These are phyloP conservation scores for Aeschynomene evenia DNA, from an alignment of 306 rosid genomes.

Conservation along the genomic window DNA sequence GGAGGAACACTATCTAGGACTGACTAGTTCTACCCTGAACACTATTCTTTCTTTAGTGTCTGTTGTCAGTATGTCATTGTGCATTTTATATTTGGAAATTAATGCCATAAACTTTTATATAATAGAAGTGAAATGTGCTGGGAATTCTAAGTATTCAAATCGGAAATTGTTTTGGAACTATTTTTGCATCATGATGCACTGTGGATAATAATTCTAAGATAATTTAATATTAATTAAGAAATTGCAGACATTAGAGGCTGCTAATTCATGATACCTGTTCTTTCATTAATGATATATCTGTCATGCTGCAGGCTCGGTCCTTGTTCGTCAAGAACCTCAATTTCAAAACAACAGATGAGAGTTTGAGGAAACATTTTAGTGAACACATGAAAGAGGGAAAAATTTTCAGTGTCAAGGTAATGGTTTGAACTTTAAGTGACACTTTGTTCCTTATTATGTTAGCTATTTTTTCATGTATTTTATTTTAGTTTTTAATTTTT, in stretches of 20 bases:
- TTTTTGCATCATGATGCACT: not conserved
- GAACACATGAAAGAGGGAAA: constrained; percentile 67
- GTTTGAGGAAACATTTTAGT: constrained; percentile 65
- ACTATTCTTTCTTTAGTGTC: not conserved
- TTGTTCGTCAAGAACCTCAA: constrained; percentile 94
- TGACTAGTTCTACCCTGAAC: not conserved
- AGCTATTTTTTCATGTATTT: not conserved
- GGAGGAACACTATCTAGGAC: not conserved
- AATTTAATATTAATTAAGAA: not conserved
- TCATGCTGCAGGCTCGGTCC: constrained; percentile 70
- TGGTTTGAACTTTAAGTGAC: not conserved
- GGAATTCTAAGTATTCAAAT: not conserved
- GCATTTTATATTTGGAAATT: not conserved
- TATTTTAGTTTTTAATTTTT: constrained; percentile 18
- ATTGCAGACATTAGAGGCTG: not conserved
- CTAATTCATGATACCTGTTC: constrained; percentile 2
- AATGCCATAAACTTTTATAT: not conserved
- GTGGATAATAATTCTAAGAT: not conserved
- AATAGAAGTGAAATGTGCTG: not conserved
- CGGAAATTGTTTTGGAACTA: not conserved
- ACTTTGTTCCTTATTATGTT: not conserved
- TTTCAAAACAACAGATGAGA: constrained; percentile 74
- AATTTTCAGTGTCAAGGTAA: constrained; percentile 79
- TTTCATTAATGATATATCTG: constrained; percentile 14
- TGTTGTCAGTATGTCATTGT: not conserved